Percentiles rank a stretch among this genome's conserved stretches.
These are phyloP conservation scores for Cichorium intybus DNA, from an alignment of 140 eudicot species.

Conservation along the genomic window DNA sequence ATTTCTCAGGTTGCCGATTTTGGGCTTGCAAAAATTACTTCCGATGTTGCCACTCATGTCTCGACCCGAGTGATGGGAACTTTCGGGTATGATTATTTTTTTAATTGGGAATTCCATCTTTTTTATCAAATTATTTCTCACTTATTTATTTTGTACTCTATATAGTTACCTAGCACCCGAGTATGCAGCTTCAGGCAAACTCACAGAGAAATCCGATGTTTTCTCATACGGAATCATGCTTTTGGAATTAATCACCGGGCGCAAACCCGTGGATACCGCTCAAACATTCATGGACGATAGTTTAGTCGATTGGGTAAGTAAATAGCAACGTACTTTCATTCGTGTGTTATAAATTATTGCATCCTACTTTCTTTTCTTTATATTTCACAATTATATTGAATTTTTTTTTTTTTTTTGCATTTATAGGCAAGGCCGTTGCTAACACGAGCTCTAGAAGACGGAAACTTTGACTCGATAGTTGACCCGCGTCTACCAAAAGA, in stretches of 20 bases:
- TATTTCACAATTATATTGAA: no score
- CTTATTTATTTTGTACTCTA: neutral
- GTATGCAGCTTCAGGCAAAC: conserved; percentile 92
- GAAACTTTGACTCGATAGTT: conserved; percentile 39
- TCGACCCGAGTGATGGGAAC: conserved; percentile 61
- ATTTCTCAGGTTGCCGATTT: conserved; percentile 57
- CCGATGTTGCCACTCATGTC: conserved; percentile 45
- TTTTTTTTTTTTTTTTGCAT: no score
- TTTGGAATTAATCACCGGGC: conserved; percentile 88
- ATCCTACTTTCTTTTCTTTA: no score
- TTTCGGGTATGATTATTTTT: conserved; percentile 41
- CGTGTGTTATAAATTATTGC: no score
- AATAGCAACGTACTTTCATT: neutral
- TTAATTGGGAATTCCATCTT: neutral
- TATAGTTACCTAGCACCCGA: conserved; percentile 94
- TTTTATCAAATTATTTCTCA: neutral
- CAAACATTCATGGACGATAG: conserved; percentile 80
- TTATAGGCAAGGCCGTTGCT: conserved; percentile 52
- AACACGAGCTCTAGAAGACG: conserved; percentile 42
- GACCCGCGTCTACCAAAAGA: conserved; percentile 46
- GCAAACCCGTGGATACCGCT: conserved; percentile 71
- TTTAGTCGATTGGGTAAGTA: conserved; percentile 94
- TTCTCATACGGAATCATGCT: conserved; percentile 96
- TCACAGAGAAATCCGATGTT: conserved; percentile 85
- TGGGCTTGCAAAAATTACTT: conserved; percentile 56